Base-by-base conservation (phyloP, 768 basidiomycete species). In the Collybia nuda region DNA sequence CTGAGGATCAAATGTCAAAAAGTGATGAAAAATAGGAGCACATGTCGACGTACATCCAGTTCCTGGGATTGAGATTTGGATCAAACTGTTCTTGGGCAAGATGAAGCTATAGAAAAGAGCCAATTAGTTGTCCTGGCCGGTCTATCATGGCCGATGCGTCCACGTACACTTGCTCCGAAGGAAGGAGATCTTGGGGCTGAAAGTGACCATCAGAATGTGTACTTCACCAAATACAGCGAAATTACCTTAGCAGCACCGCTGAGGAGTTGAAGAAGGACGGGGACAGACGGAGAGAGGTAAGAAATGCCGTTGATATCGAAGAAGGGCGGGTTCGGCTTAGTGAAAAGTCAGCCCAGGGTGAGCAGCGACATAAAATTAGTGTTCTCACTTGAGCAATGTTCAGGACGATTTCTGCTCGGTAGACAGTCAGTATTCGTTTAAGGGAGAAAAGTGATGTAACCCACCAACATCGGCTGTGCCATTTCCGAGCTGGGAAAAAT, bases 241-340 rank as follows among this genome's bases (percentile, higher is more conserved):
- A 21, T 11, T 21, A 57, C 58, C 53, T 49, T n/a, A 14, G 56
- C 56, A 12, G 74, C 73, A 5, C 80, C 80, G 40, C 73, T 80
- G 22, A 81, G 65, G 32, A 82, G 73, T 49, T 81, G 80, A 40
- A 82, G 73, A 21, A 81, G 71, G 14, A 80, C 72, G 0, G 81
- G 80, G 1, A 76, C 59, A 0, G 70, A 61, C 4, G 80, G 81
- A 1, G 70, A 59, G 2, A 56, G 42, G 57, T 66, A 81, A 24
- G 62, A 56, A 40, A 66, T 62, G 17, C 64, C 64, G 51, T 67
- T 66, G 35, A 66, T 63, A 45, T 63, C 61, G 35, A 61, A 66
- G 62, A 67, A 67, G 2, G 65, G 65, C 1, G 65, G 63, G 46
- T 67, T 67, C 1, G 65, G 65, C 59, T 66, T 21, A 15, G 29